Evolutionary conservation across 768 basidiomycete species (phyloP), one percentile per base, ranked within the genome.

Genomic region (Boletus coccyginus): DNA sequence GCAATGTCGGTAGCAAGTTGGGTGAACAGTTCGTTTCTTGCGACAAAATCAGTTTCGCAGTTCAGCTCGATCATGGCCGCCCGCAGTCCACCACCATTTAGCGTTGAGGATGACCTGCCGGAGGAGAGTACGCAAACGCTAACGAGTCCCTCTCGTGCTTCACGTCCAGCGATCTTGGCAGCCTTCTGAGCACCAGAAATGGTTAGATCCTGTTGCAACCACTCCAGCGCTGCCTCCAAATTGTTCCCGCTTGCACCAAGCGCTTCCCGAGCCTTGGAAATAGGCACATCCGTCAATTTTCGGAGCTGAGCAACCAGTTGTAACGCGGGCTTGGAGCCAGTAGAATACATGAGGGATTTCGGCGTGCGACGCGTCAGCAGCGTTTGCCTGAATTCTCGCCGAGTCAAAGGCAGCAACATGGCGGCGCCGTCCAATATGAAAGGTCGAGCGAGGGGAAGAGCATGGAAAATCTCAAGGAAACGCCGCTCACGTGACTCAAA

Each of bases 21-120:
- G 16, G 83, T 78, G 65, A 98, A 98, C 13, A 93, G 76, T 55
- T 87, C 83, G 64, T 92, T 95, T 60, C 91, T 76, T 24, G 86
- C 92, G 31, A 98, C 95, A 68, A 97, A 98, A 75, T 98, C 95
- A 50, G 95, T 97, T 75, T 98, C 95, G 75, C 95, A 98, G 63
- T 92, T 92, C 58, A 97, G 77, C 72, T 98, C 95, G 54, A 98
- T 77, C 82, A 97, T 89, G 19, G 88, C 86, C 12, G 90, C 93
- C 38, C 91, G 83, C 36, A 90, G 73, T 39, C 81, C 78, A 2
- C 78, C 79, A 19, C 70, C 70, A 8, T 72, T 70, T 38, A 61
- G 59, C 38, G 66, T 74, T 12, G 65, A 69, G 35, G 73, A 60
- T 17, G 77, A 78, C 21, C 74, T 73, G 16, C 88, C 90, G 14